Evolutionary conservation across 2,329 filamentous ascomycete genomes (phyloP).

Genomic region (Penicillium sp.): DNA sequence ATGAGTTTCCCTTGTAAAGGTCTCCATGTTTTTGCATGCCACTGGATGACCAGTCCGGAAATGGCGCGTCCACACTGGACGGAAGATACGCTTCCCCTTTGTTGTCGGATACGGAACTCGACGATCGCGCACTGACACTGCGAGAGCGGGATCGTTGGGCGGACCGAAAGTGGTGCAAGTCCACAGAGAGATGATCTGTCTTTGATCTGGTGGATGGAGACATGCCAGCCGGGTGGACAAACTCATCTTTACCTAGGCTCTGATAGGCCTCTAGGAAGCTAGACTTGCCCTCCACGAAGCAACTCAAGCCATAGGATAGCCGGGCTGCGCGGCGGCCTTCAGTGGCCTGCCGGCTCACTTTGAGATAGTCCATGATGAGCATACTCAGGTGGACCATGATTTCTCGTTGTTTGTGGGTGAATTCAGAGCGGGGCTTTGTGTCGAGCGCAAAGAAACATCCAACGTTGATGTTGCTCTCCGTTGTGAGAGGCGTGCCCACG

Average conservation of each 20-base stretch:
- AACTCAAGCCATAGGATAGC: conserved; percentile 54
- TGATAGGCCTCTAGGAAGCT: conserved; percentile 25
- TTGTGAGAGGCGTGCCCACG: conserved; percentile 58
- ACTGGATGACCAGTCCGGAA: conserved; percentile 28
- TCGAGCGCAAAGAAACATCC: conserved; percentile 57
- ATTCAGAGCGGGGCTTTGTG: conserved; percentile 50
- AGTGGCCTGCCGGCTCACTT: conserved; percentile 51
- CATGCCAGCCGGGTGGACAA: background rate
- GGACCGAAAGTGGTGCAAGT: conserved; percentile 14
- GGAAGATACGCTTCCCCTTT: conserved; percentile 18
- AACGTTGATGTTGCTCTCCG: conserved; percentile 16
- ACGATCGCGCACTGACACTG: conserved; percentile 21
- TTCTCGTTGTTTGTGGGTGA: conserved; percentile 40
- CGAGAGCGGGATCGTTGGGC: conserved; percentile 19
- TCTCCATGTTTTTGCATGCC: conserved; percentile 13
- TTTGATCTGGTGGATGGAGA: conserved; percentile 6
- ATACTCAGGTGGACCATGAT: conserved; percentile 57
- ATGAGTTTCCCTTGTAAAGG: conserved; percentile 2
- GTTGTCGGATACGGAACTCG: conserved; percentile 23
- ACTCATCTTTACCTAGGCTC: background rate
- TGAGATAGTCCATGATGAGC: conserved; percentile 60
- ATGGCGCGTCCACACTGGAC: conserved; percentile 14
- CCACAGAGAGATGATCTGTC: conserved; percentile 13
- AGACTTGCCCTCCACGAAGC: conserved; percentile 53
- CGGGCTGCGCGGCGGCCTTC: conserved; percentile 53